These are phyloP conservation scores for Golubevia pallescens DNA, from an alignment of 1,284 basidiomycete genomes.

Conservation along the genomic window DNA sequence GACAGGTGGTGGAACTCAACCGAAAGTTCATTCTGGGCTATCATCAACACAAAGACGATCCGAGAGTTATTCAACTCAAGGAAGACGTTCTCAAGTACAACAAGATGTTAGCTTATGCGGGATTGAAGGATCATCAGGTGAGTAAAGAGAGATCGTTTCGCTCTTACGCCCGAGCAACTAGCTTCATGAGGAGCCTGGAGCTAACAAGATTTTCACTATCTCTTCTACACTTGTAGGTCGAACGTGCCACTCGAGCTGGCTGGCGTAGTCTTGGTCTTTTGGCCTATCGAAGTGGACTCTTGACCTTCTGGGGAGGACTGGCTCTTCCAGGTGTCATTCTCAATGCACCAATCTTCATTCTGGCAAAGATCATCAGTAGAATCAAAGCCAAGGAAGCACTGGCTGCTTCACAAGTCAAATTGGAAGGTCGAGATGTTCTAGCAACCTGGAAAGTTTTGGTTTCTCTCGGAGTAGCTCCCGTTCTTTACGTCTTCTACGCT, in stretches of 20 bases:
- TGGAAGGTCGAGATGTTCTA: constrained; percentile 60
- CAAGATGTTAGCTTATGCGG: constrained; percentile 54
- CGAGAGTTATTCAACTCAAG: constrained; percentile 47
- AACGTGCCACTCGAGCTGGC: constrained; percentile 59
- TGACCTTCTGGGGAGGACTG: constrained; percentile 51
- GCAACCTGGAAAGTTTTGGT: constrained; percentile 64
- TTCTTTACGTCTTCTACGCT: constrained; percentile 58
- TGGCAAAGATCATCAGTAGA: constrained; percentile 60
- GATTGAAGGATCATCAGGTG: constrained; percentile 57
- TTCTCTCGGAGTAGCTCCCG: constrained; percentile 53
- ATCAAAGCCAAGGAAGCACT: constrained; percentile 62
- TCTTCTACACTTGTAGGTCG: constrained; percentile 23
- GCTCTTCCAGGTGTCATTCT: constrained; percentile 59
- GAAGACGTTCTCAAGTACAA: constrained; percentile 57
- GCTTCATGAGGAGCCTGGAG: neutral
- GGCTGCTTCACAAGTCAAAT: constrained; percentile 61
- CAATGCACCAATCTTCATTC: constrained; percentile 58
- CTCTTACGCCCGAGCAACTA: neutral
- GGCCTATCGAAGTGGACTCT: constrained; percentile 49
- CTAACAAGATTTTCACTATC: neutral
- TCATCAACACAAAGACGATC: constrained; percentile 59
- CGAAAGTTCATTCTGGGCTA: constrained; percentile 62
- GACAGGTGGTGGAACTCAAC: constrained; percentile 62
- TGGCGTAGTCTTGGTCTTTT: constrained; percentile 55
- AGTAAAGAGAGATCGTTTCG: neutral